Evolutionary conservation across 805 yeast genomes (phyloP).

Genomic region (Barnettozyma pratensis): DNA sequence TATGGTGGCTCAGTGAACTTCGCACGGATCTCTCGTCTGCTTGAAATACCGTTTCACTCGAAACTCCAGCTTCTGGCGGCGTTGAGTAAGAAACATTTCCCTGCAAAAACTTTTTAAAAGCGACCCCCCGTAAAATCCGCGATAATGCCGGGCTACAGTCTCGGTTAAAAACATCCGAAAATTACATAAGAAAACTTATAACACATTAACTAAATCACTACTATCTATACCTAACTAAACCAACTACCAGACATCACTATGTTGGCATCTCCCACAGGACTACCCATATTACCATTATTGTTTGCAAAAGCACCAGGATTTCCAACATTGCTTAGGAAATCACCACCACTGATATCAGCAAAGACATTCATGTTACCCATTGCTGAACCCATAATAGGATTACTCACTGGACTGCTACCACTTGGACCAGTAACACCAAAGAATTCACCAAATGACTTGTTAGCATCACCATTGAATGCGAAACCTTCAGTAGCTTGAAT

Average conservation of each 20-base stretch:
- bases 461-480: conserved; percentile 11
- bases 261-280: conserved; percentile 12
- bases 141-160: too few relatives aligned
- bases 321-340: background rate
- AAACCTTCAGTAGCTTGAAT: conserved; percentile 10
- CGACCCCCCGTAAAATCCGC: too few relatives aligned
- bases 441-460: conserved; percentile 16
- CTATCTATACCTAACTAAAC: conserved; percentile 13
- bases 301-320: background rate
- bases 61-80: too few relatives aligned
- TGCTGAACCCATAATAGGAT: conserved; percentile 2
- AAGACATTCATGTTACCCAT: conserved; percentile 5
- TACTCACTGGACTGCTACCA: conserved; percentile 1
- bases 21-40: too few relatives aligned
- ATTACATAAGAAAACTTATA: too few relatives aligned
- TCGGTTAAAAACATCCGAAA: too few relatives aligned
- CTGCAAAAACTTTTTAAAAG: too few relatives aligned
- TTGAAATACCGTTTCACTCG: too few relatives aligned
- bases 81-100: too few relatives aligned
- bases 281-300: conserved; percentile 1
- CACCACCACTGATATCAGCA: background rate
- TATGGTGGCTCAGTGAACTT: too few relatives aligned
- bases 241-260: conserved; percentile 20
- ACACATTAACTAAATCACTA: too few relatives aligned
- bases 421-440: conserved; percentile 10